Conservation (phyloP, 2,329 filamentous ascomycete genomes). For the Metarhizium album region DNA sequence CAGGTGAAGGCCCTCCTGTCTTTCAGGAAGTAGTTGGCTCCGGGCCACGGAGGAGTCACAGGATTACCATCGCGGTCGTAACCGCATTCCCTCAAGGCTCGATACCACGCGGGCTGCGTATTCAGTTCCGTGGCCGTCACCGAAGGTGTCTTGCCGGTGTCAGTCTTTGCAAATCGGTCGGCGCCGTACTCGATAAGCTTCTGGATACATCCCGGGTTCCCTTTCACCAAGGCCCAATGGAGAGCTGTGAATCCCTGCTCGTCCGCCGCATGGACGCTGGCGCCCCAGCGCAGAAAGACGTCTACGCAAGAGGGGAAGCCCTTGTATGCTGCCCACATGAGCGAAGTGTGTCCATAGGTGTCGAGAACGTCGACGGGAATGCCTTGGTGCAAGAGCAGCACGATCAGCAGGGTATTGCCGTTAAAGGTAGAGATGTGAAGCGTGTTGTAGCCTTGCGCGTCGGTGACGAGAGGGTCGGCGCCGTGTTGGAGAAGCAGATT, state of each 20-base stretch:
- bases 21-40: slow-evolving; percentile 60
- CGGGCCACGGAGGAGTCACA: slow-evolving; percentile 58
- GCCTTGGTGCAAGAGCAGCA: slow-evolving; percentile 85
- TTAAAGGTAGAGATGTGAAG: slow-evolving; percentile 95
- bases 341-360: slow-evolving; percentile 77
- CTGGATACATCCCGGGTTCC: slow-evolving; percentile 77
- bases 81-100: slow-evolving; percentile 72
- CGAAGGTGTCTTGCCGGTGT: slow-evolving; percentile 80
- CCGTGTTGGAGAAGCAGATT: slow-evolving; percentile 84
- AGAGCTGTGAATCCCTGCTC: slow-evolving; percentile 90
- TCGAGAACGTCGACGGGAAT: slow-evolving; percentile 90
- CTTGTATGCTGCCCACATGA: slow-evolving; percentile 99
- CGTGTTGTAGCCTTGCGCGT: slow-evolving; percentile 95
- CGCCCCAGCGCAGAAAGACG: slow-evolving; percentile 86
- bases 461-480: slow-evolving; percentile 83
- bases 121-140: slow-evolving; percentile 86
- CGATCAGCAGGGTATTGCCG: slow-evolving; percentile 82
- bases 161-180: slow-evolving; percentile 82
- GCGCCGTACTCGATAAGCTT: slow-evolving; percentile 94
- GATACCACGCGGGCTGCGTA: slow-evolving; percentile 69
- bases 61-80: slow-evolving; percentile 70
- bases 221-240: slow-evolving; percentile 95
- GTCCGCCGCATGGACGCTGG: slow-evolving; percentile 81
- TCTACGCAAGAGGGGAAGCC: slow-evolving; percentile 89
- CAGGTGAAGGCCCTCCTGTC: slow-evolving; percentile 69